Conservation (phyloP, 78 protist genomes). For the Pigoraptor vietnamica region DNA sequence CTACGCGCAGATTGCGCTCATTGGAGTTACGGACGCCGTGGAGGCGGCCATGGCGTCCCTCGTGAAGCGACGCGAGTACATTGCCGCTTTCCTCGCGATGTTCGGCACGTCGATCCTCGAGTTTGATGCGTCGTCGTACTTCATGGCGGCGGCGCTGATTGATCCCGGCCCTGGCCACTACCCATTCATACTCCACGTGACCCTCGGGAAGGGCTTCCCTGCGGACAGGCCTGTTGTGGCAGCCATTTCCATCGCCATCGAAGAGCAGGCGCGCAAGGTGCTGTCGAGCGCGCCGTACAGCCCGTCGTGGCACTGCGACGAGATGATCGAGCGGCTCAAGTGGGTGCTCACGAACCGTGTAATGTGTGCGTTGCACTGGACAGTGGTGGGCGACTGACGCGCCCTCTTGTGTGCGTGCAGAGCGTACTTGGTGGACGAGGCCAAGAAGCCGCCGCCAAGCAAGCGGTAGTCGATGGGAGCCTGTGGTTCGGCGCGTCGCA, state of each 20-base stretch:
- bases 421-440: neutral
- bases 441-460: neutral
- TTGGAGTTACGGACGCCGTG: neutral
- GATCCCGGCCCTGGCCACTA: neutral
- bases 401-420: neutral
- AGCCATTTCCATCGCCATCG: neutral
- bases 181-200: neutral
- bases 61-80: neutral
- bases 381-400: too few species aligned
- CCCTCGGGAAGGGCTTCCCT: neutral
- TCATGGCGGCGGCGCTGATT: neutral
- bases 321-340: neutral
- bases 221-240: neutral
- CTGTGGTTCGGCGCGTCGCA: neutral
- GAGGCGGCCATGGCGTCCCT: neutral
- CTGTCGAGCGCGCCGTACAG: neutral
- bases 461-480: neutral
- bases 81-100: neutral
- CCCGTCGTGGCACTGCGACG: neutral
- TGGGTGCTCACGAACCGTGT: neutral
- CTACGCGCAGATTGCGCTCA: neutral
- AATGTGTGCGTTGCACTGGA: neutral
- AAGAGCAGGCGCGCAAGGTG: neutral
- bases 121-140: neutral
- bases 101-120: neutral